Conservation (phyloP, 345 rosid genomes). For the Camelina neglecta region DNA sequence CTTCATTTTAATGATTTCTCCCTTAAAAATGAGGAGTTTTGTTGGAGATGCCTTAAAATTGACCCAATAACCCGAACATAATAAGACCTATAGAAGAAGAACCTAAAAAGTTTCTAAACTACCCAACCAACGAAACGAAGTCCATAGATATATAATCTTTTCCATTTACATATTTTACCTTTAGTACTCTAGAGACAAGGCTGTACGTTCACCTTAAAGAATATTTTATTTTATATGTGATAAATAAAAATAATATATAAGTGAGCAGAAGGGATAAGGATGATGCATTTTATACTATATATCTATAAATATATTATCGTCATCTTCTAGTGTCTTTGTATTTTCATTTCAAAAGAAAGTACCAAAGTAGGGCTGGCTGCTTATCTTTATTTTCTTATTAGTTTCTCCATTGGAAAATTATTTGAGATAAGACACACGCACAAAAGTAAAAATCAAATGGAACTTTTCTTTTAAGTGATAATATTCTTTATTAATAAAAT, state of each 20-base stretch:
- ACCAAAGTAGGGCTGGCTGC: background rate
- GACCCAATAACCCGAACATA: too few species aligned
- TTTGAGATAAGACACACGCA: slow-evolving; percentile 26
- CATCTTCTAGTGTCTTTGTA: slow-evolving; percentile 2
- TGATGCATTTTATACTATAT: slow-evolving; percentile 7
- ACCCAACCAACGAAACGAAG: too few species aligned
- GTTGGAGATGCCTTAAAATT: too few species aligned
- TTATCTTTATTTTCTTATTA: background rate
- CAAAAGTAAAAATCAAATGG: slow-evolving; percentile 19
- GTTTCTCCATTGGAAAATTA: background rate
- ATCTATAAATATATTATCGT: background rate
- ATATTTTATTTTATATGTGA: too few species aligned
- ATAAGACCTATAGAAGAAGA: too few species aligned
- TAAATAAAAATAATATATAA: background rate
- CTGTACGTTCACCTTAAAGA: too few species aligned
- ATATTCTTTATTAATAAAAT: slow-evolving; percentile 17
- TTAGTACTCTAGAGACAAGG: too few species aligned
- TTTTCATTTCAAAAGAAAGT: background rate
- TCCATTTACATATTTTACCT: too few species aligned
- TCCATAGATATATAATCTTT: too few species aligned
- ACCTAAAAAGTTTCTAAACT: too few species aligned
- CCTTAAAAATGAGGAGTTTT: too few species aligned
- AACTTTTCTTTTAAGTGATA: slow-evolving; percentile 23
- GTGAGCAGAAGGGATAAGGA: slow-evolving; percentile 33
- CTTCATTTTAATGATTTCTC: too few species aligned